Percentiles rank a stretch among this genome's conserved stretches.
These are phyloP conservation scores for Talaromyces albobiverticillius DNA, from an alignment of 2,329 filamentous ascomycete genomes.

Conservation along the genomic window DNA sequence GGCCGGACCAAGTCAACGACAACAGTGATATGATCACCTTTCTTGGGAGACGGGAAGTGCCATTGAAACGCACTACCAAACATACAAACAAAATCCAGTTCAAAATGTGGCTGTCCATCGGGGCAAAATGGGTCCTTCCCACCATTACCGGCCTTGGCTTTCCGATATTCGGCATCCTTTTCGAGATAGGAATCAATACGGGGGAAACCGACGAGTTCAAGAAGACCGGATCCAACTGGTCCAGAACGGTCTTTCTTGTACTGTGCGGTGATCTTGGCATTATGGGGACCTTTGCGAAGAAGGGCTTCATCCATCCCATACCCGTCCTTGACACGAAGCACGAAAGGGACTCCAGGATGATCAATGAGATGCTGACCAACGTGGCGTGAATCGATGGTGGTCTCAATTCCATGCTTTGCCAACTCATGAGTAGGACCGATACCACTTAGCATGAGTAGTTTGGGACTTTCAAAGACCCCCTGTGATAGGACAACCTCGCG, in stretches of 20 bases:
- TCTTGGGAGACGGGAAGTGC: constrained; percentile 35
- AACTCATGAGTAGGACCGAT: constrained; percentile 31
- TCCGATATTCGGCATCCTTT: constrained; percentile 45
- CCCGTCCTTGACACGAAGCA: constrained; percentile 42
- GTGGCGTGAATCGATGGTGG: constrained; percentile 18
- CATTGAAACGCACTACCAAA: constrained; percentile 52
- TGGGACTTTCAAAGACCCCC: constrained; percentile 43
- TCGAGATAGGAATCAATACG: constrained; percentile 53
- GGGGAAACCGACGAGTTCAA: constrained; percentile 54
- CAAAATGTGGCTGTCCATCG: constrained; percentile 57
- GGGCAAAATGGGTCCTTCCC: constrained; percentile 53
- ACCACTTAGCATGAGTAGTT: constrained; percentile 33
- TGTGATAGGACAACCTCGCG: constrained; percentile 46
- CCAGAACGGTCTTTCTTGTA: constrained; percentile 28
- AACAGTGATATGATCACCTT: constrained; percentile 33
- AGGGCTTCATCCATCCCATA: constrained; percentile 36
- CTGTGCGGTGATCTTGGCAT: constrained; percentile 29
- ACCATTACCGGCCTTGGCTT: constrained; percentile 38
- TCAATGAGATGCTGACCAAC: constrained; percentile 45
- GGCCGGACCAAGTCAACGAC: constrained; percentile 37
- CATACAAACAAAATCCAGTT: constrained; percentile 60
- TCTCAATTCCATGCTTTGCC: constrained; percentile 24
- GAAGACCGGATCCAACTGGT: constrained; percentile 34
- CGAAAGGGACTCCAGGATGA: constrained; percentile 39
- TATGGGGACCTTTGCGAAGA: constrained; percentile 32